These are phyloP conservation scores for Symbiotaphrina buchneri DNA, from an alignment of 495 filamentous ascomycete genomes.

Conservation along the genomic window DNA sequence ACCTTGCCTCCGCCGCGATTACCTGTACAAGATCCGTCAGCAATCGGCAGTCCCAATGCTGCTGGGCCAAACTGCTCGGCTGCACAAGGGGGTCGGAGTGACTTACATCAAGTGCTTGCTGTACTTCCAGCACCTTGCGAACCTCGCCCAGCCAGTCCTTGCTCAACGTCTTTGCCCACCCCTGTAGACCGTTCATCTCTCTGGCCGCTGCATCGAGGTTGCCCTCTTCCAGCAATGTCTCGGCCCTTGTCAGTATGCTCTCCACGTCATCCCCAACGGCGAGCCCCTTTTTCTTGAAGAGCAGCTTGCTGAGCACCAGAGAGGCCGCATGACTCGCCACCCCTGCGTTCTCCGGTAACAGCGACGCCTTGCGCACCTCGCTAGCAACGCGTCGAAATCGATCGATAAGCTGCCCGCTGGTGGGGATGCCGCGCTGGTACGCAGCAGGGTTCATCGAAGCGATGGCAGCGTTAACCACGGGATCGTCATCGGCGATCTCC, in stretches of 20 bases:
- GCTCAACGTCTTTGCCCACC: conserved; percentile 86
- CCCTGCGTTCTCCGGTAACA: conserved; percentile 81
- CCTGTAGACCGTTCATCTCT: conserved; percentile 79
- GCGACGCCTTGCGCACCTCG: conserved; percentile 82
- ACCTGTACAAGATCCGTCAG: conserved; percentile 9
- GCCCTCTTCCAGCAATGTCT: conserved; percentile 76
- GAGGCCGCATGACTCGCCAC: conserved; percentile 84
- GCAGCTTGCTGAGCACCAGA: conserved; percentile 65
- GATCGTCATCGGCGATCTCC: conserved; percentile 62
- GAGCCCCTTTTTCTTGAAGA: conserved; percentile 85
- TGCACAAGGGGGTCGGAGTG: conserved; percentile 2
- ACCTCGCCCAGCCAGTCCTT: conserved; percentile 84
- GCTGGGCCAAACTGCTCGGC: not conserved
- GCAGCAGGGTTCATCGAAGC: conserved; percentile 81
- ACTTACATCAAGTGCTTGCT: conserved; percentile 84
- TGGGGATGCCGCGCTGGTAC: conserved; percentile 81
- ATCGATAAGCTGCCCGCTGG: conserved; percentile 65
- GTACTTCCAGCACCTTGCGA: conserved; percentile 73
- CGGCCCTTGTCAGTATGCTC: conserved; percentile 71
- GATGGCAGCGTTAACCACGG: conserved; percentile 76
- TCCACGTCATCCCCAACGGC: conserved; percentile 82
- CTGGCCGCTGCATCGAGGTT: conserved; percentile 75
- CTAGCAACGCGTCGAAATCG: conserved; percentile 84
- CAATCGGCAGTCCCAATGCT: not conserved
- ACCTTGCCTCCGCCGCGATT: conserved; percentile 19